Conservation (phyloP, 1,284 basidiomycete species). For the Xerocomus amazonicus region DNA sequence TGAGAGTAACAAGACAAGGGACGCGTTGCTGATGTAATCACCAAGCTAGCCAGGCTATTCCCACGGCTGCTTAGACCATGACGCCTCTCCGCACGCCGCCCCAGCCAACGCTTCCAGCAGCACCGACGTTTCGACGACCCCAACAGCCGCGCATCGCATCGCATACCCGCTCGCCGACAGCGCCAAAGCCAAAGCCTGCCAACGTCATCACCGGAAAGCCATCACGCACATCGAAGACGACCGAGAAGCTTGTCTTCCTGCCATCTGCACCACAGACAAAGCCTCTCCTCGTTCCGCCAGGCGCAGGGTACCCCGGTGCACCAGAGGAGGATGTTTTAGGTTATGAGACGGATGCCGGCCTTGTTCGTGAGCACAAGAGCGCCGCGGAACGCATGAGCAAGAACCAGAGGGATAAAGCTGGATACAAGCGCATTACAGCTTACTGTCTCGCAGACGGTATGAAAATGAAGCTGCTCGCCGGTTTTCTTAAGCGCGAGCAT, state of each 20-base stretch:
- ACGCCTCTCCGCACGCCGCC: slow-evolving; percentile 14
- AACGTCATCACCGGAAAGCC: slow-evolving; percentile 42
- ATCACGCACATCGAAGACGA: slow-evolving; percentile 85
- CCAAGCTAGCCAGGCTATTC: no score
- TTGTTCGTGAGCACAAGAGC: slow-evolving; percentile 67
- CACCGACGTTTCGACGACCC: slow-evolving; percentile 22
- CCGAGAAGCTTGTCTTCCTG: slow-evolving; percentile 87
- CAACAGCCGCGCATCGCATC: slow-evolving; percentile 23
- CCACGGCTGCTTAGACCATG: neutral
- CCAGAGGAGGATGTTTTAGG: slow-evolving; percentile 55
- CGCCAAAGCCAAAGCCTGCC: slow-evolving; percentile 15
- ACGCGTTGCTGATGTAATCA: neutral
- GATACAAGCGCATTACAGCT: slow-evolving; percentile 77
- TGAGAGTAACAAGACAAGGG: neutral
- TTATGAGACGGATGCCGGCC: slow-evolving; percentile 60
- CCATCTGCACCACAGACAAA: slow-evolving; percentile 90
- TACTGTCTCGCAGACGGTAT: slow-evolving; percentile 85
- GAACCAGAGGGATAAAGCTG: slow-evolving; percentile 69
- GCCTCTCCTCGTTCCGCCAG: slow-evolving; percentile 53
- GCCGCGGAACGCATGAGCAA: slow-evolving; percentile 80
- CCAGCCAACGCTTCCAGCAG: slow-evolving; percentile 24
- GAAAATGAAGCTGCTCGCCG: slow-evolving; percentile 75
- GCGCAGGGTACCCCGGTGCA: slow-evolving; percentile 12
- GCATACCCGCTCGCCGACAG: slow-evolving; percentile 13
- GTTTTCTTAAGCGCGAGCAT: slow-evolving; percentile 90